These are phyloP conservation scores for Barnettozyma salicaria DNA, from an alignment of 805 yeast species.

Conservation along the genomic window DNA sequence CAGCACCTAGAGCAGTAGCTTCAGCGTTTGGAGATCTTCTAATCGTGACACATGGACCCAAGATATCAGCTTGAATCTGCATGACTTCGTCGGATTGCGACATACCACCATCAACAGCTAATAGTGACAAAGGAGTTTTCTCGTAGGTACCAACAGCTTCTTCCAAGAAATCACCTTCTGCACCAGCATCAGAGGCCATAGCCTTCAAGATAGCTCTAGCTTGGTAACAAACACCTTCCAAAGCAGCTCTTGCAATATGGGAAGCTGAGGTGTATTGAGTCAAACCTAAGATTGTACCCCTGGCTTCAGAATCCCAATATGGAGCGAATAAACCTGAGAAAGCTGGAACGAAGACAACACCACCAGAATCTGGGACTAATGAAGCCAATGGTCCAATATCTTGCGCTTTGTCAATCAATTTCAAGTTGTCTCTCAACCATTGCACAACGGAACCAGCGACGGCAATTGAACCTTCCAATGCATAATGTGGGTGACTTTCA, in stretches of 20 bases:
- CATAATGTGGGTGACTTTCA: slow-evolving; percentile 64
- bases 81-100: slow-evolving; percentile 84
- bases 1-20: slow-evolving; percentile 94
- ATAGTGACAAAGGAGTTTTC: slow-evolving; percentile 44
- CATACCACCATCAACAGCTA: slow-evolving; percentile 95
- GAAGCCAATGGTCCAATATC: slow-evolving; percentile 90
- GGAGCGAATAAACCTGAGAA: slow-evolving; percentile 94
- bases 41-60: slow-evolving; percentile 82
- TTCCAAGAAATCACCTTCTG: slow-evolving; percentile 47
- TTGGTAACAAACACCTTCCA: slow-evolving; percentile 93
- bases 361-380: slow-evolving; percentile 75
- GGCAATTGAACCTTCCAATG: slow-evolving; percentile 92
- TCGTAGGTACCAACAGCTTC: slow-evolving; percentile 36
- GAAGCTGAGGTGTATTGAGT: slow-evolving; percentile 89
- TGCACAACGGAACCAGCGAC: slow-evolving; percentile 93
- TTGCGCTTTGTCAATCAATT: slow-evolving; percentile 70
- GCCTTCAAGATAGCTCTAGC: slow-evolving; percentile 85
- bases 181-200: slow-evolving; percentile 81
- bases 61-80: slow-evolving; percentile 89
- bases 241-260: slow-evolving; percentile 90
- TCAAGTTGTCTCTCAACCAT: slow-evolving; percentile 89
- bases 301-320: slow-evolving; percentile 88
- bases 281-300: slow-evolving; percentile 90
- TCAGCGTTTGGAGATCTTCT: slow-evolving; percentile 77
- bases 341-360: slow-evolving; percentile 93